Conservation (phyloP, 345 rosid genomes). For the Pseudoturritis turrita region DNA sequence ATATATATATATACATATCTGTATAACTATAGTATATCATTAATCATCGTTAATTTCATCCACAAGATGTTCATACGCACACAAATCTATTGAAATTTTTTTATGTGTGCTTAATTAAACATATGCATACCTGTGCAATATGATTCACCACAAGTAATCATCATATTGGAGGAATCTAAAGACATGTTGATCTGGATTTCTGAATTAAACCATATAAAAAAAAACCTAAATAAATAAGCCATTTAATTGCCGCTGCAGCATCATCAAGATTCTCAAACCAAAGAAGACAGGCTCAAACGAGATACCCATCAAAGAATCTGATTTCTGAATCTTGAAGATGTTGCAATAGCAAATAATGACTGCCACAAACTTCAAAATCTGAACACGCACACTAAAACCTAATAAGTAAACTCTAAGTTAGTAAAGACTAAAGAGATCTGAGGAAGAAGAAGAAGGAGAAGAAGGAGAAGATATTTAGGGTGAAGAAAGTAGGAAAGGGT, state of each 20-base stretch:
- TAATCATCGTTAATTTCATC: background rate
- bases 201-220: background rate
- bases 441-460: background rate
- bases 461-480: constrained; percentile 6
- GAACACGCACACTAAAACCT: constrained; percentile 5
- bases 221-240: constrained; percentile 2
- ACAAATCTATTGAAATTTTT: background rate
- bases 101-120: background rate
- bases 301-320: constrained; percentile 19
- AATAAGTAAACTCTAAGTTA: background rate
- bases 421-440: constrained; percentile 10
- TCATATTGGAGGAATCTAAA: background rate
- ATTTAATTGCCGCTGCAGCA: constrained; percentile 34
- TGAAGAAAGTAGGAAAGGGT: constrained; percentile 19
- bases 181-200: background rate
- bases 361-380: constrained; percentile 10
- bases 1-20: no score
- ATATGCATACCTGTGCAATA: constrained; percentile 7
- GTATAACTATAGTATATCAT: background rate
- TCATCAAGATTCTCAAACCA: constrained; percentile 40
- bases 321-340: constrained; percentile 38
- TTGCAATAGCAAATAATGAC: constrained; percentile 33
- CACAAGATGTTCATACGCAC: background rate
- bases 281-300: constrained; percentile 6
- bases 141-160: background rate